Conservation (phyloP, 345 rosid genomes). For the Schrenkiella parvula region DNA sequence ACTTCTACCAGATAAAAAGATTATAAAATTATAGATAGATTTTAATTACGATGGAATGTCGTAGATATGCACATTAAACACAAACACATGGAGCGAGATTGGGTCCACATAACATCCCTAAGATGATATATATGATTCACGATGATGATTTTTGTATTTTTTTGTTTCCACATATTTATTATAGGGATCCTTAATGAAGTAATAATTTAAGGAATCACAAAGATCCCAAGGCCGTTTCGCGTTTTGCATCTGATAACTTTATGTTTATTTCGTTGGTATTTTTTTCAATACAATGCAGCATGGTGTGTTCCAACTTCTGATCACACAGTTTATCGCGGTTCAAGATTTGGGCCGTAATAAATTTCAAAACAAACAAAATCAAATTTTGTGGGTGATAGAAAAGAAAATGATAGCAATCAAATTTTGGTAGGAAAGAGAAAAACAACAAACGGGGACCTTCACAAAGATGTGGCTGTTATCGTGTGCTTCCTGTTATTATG, state of each 20-base stretch:
- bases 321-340: neutral
- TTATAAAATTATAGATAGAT: neutral
- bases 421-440: neutral
- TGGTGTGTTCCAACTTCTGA: neutral
- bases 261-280: neutral
- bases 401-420: neutral
- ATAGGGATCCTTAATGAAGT: no score
- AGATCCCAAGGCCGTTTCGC: neutral
- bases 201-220: no score
- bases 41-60: neutral
- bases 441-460: neutral
- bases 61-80: constrained; percentile 11
- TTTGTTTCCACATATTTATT: no score
- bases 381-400: neutral
- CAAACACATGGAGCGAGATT: neutral
- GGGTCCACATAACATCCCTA: constrained; percentile 8
- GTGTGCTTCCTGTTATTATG: neutral
- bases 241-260: no score
- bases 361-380: neutral
- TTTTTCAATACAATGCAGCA: neutral
- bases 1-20: neutral
- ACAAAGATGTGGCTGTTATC: constrained; percentile 4
- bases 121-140: no score
- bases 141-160: no score
- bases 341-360: neutral